Evolutionary conservation across 257 asterid genomes (phyloP).

Genomic region (Ligustrum vulgare): DNA sequence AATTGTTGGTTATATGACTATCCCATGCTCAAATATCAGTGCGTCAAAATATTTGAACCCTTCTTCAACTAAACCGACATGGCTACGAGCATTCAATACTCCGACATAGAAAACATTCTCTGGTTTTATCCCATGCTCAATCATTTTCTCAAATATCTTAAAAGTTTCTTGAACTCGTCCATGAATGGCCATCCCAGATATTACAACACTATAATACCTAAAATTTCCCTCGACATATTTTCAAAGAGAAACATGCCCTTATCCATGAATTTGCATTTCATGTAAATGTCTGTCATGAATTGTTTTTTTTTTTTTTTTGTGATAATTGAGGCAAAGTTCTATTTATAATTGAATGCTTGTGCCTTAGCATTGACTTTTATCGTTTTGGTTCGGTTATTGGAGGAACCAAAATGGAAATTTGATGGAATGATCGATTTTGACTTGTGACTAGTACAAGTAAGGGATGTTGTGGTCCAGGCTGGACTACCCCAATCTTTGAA

Average conservation of each 20-base stretch:
- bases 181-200: constrained; percentile 69
- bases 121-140: constrained; percentile 50
- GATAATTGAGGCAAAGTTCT: no score
- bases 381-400: no score
- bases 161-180: constrained; percentile 63
- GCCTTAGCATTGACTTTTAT: no score
- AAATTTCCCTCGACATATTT: constrained; percentile 46
- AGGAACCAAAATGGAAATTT: no score
- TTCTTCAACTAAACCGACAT: constrained; percentile 55
- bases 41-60: constrained; percentile 47
- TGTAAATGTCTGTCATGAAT: constrained; percentile 71
- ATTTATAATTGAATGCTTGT: no score
- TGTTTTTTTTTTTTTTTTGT: no score
- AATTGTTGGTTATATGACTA: constrained; percentile 56
- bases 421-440: no score
- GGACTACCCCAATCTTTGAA: no score
- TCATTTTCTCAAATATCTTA: constrained; percentile 49
- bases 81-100: constrained; percentile 69
- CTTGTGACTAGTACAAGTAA: no score
- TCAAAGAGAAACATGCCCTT: constrained; percentile 56
- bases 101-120: constrained; percentile 72
- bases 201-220: constrained; percentile 61
- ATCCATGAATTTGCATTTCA: constrained; percentile 60
- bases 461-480: no score
- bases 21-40: constrained; percentile 50